Conservation (phyloP, 441 rosid genomes). For the Dalechampia spathulata region DNA sequence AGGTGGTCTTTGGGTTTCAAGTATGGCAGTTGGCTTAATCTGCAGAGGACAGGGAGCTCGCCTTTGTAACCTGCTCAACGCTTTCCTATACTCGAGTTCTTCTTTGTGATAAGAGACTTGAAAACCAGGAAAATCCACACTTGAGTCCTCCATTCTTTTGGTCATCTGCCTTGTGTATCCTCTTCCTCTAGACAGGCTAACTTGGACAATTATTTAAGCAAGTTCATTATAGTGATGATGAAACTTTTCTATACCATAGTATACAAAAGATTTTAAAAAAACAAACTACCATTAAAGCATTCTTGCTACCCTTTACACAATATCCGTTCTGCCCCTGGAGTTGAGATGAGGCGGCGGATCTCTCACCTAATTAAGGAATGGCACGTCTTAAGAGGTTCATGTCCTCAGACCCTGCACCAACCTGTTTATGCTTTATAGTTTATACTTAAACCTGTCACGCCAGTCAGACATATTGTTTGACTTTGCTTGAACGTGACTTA, state of each 20-base stretch:
- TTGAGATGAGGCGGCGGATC: neutral
- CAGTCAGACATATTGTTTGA: too few relatives aligned
- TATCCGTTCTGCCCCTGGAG: neutral
- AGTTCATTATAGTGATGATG: neutral
- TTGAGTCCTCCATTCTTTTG: constrained; percentile 35
- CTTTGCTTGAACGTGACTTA: too few relatives aligned
- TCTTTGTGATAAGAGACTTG: constrained; percentile 41
- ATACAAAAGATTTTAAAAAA: neutral
- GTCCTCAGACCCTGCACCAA: neutral
- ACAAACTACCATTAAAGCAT: too few relatives aligned
- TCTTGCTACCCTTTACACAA: neutral
- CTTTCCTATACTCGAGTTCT: constrained; percentile 37
- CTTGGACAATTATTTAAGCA: neutral
- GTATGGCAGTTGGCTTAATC: constrained; percentile 26
- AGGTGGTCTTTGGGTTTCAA: constrained; percentile 7
- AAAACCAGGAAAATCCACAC: constrained; percentile 55
- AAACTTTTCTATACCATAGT: neutral
- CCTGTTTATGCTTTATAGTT: too few relatives aligned
- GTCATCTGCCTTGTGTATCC: neutral
- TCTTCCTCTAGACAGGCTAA: neutral
- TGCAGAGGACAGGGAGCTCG: constrained; percentile 54
- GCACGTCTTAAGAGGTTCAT: neutral
- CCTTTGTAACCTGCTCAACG: constrained; percentile 45
- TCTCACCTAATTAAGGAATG: neutral
- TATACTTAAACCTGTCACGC: too few relatives aligned